Evolutionary conservation across 768 basidiomycete species (phyloP).

Genomic region (Suillus variegatus): DNA sequence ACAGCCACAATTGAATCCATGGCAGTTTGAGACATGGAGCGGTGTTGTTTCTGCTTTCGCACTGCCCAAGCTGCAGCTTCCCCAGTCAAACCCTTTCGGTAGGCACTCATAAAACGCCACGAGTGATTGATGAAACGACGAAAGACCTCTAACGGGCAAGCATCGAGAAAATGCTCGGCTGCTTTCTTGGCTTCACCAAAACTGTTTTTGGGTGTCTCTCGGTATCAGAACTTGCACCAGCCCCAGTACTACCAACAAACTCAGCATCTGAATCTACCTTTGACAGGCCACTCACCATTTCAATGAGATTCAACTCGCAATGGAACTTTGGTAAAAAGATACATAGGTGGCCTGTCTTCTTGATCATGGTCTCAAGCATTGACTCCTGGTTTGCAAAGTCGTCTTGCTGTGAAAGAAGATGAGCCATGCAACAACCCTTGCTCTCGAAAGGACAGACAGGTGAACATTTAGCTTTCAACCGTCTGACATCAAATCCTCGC

Average conservation of each 20-base stretch:
- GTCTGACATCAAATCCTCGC: slow-evolving; percentile 38
- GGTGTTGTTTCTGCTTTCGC: too few relatives aligned
- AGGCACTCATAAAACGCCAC: too few relatives aligned
- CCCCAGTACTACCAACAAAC: slow-evolving; percentile 20
- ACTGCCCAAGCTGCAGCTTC: too few relatives aligned
- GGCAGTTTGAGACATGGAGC: too few relatives aligned
- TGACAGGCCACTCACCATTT: slow-evolving; percentile 34
- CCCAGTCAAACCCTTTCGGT: too few relatives aligned
- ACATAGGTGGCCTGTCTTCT: slow-evolving; percentile 33
- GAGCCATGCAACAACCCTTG: slow-evolving; percentile 27
- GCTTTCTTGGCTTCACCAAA: too few relatives aligned
- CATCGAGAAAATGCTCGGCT: too few relatives aligned
- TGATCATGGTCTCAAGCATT: too few relatives aligned
- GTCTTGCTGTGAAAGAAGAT: slow-evolving; percentile 30
- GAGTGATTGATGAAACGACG: too few relatives aligned
- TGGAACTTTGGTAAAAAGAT: slow-evolving; percentile 48
- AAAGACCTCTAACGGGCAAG: too few relatives aligned
- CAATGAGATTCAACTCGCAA: slow-evolving; percentile 49
- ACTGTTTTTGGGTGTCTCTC: too few relatives aligned
- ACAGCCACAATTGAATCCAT: too few relatives aligned
- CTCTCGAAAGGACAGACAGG: slow-evolving; percentile 24
- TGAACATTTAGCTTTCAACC: slow-evolving; percentile 36
- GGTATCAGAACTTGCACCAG: slow-evolving; percentile 8
- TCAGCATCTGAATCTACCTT: slow-evolving; percentile 1
- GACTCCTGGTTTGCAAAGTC: slow-evolving; percentile 20